A percentile compares a stretch with the other conserved stretches of the same genome.
phyloP scores from a whole-genome alignment of 176 grass and related monocot genomes.

The Lolium rigidum region DNA sequence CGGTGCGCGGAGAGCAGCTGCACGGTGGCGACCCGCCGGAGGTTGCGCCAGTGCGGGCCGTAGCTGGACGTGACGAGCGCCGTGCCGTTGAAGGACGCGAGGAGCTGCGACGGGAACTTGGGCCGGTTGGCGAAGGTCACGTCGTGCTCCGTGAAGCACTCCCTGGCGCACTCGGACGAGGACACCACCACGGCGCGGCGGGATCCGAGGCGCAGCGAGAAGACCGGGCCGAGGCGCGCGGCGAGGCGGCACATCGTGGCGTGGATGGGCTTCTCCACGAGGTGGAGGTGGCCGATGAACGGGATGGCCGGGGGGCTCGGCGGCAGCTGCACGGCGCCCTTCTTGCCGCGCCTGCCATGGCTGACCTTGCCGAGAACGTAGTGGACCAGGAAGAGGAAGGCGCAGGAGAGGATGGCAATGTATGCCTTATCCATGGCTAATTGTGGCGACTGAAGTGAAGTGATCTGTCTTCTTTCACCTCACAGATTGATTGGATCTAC shows the following conservation, averaged over 20 bases:
- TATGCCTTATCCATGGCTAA: conserved; percentile 27
- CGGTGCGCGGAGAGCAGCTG: conserved; percentile 58
- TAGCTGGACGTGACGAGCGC: conserved; percentile 50
- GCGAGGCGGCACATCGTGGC: conserved; percentile 41
- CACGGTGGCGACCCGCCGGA: conserved; percentile 57
- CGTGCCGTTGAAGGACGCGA: conserved; percentile 45
- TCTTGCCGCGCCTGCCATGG: neutral
- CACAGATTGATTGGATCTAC: neutral
- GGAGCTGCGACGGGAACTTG: conserved; percentile 42
- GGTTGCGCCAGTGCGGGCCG: conserved; percentile 65
- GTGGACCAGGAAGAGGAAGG: conserved; percentile 45
- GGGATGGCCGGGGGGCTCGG: conserved; percentile 58
- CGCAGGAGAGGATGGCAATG: conserved; percentile 10
- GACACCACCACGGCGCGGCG: conserved; percentile 60
- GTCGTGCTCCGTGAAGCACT: conserved; percentile 74
- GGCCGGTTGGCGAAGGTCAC: conserved; percentile 70
- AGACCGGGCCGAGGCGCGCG: conserved; percentile 44
- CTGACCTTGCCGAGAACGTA: conserved; percentile 12
- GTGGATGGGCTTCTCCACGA: conserved; percentile 64
- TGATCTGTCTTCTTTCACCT: neutral
- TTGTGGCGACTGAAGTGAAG: neutral
- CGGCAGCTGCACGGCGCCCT: conserved; percentile 22
- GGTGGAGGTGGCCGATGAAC: conserved; percentile 74
- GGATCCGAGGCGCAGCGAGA: conserved; percentile 57
- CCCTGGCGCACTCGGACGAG: conserved; percentile 38